These are phyloP conservation scores for Colletotrichum gigasporum DNA, from an alignment of 2,329 filamentous ascomycete genomes.

Conservation along the genomic window DNA sequence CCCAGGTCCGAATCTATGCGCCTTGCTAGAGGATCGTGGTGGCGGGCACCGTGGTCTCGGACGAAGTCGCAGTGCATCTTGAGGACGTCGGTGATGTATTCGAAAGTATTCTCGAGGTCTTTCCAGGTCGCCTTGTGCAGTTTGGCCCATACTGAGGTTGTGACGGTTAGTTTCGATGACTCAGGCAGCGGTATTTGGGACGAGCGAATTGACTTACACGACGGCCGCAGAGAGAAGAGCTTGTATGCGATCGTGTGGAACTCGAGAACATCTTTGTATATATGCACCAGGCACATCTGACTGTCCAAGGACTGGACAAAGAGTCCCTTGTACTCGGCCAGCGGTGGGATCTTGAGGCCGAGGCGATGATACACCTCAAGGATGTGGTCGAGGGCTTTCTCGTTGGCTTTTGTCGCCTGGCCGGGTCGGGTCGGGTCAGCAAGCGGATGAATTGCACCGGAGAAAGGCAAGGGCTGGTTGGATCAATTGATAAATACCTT, in stretches of 20 bases:
- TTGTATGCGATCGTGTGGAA: slow-evolving; percentile 18
- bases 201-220: slow-evolving; percentile 3
- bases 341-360: background rate
- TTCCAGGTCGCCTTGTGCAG: slow-evolving; percentile 22
- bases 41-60: background rate
- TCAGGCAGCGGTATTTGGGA: background rate
- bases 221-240: slow-evolving; percentile 9
- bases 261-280: slow-evolving; percentile 20
- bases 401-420: slow-evolving; percentile 13
- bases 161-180: background rate
- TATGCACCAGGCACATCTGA: slow-evolving; percentile 3
- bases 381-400: slow-evolving; percentile 27
- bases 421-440: background rate
- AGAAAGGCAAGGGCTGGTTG: background rate
- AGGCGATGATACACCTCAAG: slow-evolving; percentile 29
- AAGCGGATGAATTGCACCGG: background rate
- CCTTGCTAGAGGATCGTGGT: background rate
- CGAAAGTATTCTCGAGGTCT: slow-evolving; percentile 8
- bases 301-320: background rate
- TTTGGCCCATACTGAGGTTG: slow-evolving; percentile 15
- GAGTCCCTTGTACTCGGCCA: background rate
- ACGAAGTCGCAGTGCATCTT: background rate
- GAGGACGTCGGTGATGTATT: background rate
- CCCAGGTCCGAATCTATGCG: slow-evolving; percentile 7
- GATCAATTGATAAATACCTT: too few species aligned